Conservation (phyloP, 1,284 basidiomycete species). For the Ustilago loliicola region DNA sequence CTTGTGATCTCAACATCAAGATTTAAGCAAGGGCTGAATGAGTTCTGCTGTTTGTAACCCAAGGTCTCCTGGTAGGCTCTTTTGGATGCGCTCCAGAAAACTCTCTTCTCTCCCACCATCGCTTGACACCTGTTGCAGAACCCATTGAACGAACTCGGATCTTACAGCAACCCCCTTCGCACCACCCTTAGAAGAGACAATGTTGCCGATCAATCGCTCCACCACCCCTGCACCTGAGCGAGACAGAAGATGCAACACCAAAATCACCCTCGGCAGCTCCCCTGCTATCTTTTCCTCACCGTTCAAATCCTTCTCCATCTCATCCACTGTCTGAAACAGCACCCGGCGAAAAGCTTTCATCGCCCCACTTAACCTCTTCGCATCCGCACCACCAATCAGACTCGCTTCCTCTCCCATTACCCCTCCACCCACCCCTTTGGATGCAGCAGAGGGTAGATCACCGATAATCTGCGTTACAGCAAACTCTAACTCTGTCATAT, state of each 20-base stretch:
- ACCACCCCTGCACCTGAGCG: not conserved
- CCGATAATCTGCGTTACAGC: slow-evolving; percentile 71
- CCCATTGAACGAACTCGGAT: slow-evolving; percentile 9
- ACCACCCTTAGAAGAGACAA: not conserved
- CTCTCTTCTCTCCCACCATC: not conserved
- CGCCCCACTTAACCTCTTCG: not conserved
- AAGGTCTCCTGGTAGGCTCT: not conserved
- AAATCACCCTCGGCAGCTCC: not conserved
- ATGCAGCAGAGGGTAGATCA: not conserved
- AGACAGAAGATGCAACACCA: slow-evolving; percentile 24
- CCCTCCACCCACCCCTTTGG: not conserved
- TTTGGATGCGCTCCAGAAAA: not conserved
- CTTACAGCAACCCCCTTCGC: not conserved
- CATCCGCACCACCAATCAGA: not conserved
- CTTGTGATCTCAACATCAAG: not conserved
- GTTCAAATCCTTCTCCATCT: slow-evolving; percentile 22
- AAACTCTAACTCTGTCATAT: slow-evolving; percentile 96
- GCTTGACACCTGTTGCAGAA: not conserved
- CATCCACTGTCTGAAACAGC: slow-evolving; percentile 18
- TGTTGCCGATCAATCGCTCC: slow-evolving; percentile 11
- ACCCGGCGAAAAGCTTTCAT: slow-evolving; percentile 25
- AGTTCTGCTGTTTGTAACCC: not conserved
- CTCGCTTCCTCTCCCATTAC: not conserved
- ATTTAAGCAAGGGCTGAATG: not conserved
- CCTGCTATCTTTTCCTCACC: not conserved